These are phyloP conservation scores for Colletotrichum australisinense DNA, from an alignment of 2,329 filamentous ascomycete species.

Conservation along the genomic window DNA sequence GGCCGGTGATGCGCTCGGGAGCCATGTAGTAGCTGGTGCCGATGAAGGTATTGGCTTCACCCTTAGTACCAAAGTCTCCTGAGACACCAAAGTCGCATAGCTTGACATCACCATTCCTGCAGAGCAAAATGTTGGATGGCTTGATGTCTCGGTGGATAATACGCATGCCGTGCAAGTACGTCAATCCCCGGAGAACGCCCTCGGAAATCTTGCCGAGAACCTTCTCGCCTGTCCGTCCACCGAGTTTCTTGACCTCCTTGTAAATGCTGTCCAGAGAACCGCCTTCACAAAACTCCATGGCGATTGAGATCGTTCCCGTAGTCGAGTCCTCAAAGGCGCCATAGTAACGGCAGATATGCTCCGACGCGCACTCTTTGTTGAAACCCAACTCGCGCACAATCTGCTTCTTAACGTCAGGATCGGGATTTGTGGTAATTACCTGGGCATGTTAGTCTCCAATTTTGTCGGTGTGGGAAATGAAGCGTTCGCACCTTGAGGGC, in stretches of 20 bases:
- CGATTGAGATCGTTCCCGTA: constrained; percentile 97
- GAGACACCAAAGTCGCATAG: constrained; percentile 98
- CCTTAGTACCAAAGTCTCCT: constrained; percentile 97
- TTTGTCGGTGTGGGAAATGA: constrained; percentile 35
- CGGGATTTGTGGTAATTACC: constrained; percentile 98
- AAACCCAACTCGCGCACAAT: constrained; percentile 96
- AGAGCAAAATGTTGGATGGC: constrained; percentile 95
- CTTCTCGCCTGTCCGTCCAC: constrained; percentile 95
- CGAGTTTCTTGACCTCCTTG: constrained; percentile 94
- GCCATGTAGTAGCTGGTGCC: constrained; percentile 99
- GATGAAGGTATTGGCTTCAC: constrained; percentile 98
- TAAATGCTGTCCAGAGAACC: constrained; percentile 97
- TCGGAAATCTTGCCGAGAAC: constrained; percentile 97
- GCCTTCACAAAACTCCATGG: constrained; percentile 99
- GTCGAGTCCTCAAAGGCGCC: constrained; percentile 96
- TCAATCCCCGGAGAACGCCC: constrained; percentile 91
- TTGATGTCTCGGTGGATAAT: constrained; percentile 99
- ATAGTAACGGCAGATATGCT: constrained; percentile 97
- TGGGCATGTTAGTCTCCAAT: constrained; percentile 47
- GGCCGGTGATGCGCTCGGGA: constrained; percentile 95
- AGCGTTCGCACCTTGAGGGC: constrained; percentile 82
- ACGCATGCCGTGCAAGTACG: constrained; percentile 93
- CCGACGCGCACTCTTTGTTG: constrained; percentile 96
- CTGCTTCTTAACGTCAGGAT: constrained; percentile 98
- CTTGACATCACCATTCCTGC: constrained; percentile 93